Conservation (phyloP, 2,329 filamentous ascomycete species). For the Berkeleyomyces rouxiae region DNA sequence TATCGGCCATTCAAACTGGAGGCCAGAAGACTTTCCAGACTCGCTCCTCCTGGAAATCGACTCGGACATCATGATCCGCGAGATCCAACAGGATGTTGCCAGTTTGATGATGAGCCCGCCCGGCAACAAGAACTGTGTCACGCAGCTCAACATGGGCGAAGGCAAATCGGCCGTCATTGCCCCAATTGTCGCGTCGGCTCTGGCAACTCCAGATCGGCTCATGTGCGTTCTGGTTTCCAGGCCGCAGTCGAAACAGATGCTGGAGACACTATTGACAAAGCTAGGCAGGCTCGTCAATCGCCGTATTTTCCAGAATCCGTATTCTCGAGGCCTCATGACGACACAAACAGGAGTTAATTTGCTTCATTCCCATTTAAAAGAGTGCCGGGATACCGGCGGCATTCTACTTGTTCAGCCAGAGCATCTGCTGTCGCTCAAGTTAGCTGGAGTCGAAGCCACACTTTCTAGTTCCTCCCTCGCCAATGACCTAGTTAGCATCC, state of each 20-base stretch:
- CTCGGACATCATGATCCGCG: conserved; percentile 41
- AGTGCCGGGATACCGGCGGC: conserved; percentile 34
- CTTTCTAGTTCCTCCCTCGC: background rate
- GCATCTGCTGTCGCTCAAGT: conserved; percentile 44
- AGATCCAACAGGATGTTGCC: conserved; percentile 42
- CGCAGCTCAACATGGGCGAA: conserved; percentile 58
- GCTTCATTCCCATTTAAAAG: conserved; percentile 25
- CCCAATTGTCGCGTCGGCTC: conserved; percentile 39
- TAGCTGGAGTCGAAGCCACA: conserved; percentile 38
- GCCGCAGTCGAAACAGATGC: conserved; percentile 43
- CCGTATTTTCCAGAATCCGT: conserved; percentile 39
- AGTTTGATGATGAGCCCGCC: conserved; percentile 33
- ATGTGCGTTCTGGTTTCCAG: conserved; percentile 45
- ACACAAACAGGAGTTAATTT: conserved; percentile 17
- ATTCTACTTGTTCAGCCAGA: conserved; percentile 47
- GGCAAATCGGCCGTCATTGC: conserved; percentile 56
- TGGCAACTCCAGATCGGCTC: conserved; percentile 35
- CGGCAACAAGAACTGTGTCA: conserved; percentile 29
- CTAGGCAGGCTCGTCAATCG: conserved; percentile 39
- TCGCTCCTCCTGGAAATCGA: conserved; percentile 49
- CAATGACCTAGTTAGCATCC: conserved; percentile 22
- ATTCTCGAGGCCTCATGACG: conserved; percentile 29
- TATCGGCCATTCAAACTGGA: conserved; percentile 39
- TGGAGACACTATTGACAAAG: conserved; percentile 35
- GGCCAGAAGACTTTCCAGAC: conserved; percentile 35